Conservation (phyloP, 2,329 filamentous ascomycete species). For the Cladophialophora psammophila region DNA sequence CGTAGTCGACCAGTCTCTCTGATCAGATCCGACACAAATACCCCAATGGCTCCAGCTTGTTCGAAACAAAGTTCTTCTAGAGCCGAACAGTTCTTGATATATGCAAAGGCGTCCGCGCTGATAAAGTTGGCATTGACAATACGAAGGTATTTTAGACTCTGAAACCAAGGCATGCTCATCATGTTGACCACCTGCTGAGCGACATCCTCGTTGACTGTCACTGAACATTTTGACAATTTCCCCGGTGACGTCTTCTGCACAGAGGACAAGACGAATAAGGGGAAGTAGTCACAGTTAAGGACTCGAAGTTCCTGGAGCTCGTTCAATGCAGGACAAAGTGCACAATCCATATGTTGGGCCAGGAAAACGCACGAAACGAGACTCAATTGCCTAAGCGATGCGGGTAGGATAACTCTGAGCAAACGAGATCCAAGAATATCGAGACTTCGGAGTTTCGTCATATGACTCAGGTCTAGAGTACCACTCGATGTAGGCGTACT, state of each 20-base stretch:
- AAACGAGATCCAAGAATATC: background rate
- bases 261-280: background rate
- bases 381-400: background rate
- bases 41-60: constrained; percentile 20
- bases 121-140: constrained; percentile 10
- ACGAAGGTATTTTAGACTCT: constrained; percentile 16
- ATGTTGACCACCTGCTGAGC: background rate
- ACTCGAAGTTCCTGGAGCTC: background rate
- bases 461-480: constrained; percentile 1
- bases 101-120: constrained; percentile 6
- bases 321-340: background rate
- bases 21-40: constrained; percentile 32
- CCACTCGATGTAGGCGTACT: background rate
- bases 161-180: constrained; percentile 13
- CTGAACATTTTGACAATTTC: background rate
- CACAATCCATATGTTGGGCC: background rate
- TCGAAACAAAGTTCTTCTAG: constrained; percentile 26
- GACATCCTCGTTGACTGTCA: background rate
- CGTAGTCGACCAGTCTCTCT: constrained; percentile 20
- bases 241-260: background rate
- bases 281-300: background rate
- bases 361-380: background rate
- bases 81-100: constrained; percentile 16
- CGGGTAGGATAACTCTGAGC: background rate
- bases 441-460: background rate